Base-by-base conservation (phyloP, 345 rosid genomes). In the Linum trigynum region DNA sequence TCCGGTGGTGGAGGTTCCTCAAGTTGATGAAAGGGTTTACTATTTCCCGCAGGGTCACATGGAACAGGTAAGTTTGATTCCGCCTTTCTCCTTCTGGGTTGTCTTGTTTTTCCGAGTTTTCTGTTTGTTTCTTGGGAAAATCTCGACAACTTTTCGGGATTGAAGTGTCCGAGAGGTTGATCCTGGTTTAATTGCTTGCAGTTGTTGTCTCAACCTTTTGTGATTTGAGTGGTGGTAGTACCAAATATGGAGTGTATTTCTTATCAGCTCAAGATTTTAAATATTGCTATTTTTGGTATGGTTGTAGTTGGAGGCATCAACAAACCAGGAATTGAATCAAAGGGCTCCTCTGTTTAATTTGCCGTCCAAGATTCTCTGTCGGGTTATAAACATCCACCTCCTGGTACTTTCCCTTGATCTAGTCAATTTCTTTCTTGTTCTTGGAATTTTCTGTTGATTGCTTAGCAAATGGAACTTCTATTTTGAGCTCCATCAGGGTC, bases 281-380 rank as follows among this genome's bases (percentile, higher is more conserved):
- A 23, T 23, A 23, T 7, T 45, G 58, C 59, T 11, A 61, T 56
- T 84, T 76, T 72, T 77, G 69, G 72, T 43, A 7, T 56, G 64
- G 3, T 6, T 71, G 66, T 75, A 94, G 99, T 79, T 90, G 11
- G 95, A 88, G 81, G 97, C 92, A 57, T 88, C 97, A 17, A 86
- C 96, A 39, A 85, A 83, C 80, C 88, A 83, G 61, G 97, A 84
- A 64, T 75, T 80, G 72, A 83, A 83, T 79, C 90, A 88, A 65
- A 77, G 77, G 79, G 80, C 80, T 65, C 96, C 98, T 0, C 65
- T 75, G 77, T 90, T 86, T 65, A 70, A 67, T 62, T 94, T 90
- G 69, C 82, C 86, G 64, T 55, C 95, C 2, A 90, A 86, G 87
- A 90, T 94, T 67, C 92, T 84, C 42, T 94, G 97, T 73, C 83